Evolutionary conservation across 352 stramenopile species (phyloP).

Genomic region (Phytophthora cryptogea): DNA sequence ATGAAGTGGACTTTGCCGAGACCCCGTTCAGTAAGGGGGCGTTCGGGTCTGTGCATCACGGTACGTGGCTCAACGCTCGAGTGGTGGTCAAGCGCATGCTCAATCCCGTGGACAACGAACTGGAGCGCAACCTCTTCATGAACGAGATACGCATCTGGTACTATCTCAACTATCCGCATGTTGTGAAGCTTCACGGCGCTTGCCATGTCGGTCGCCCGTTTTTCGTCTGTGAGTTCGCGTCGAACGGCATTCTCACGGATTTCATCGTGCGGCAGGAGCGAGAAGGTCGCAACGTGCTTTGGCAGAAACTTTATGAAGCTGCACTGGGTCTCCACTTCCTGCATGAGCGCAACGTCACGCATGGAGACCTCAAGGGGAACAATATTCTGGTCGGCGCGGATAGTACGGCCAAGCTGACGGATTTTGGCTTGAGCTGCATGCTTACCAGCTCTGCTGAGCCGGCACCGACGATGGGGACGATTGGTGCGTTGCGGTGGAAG

Average conservation of each 20-base stretch:
- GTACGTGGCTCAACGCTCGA: slow-evolving; percentile 31
- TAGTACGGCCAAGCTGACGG: slow-evolving; percentile 30
- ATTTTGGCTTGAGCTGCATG: slow-evolving; percentile 37
- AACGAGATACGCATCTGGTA: slow-evolving; percentile 33
- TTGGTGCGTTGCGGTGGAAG: slow-evolving; percentile 29
- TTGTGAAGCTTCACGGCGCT: slow-evolving; percentile 33
- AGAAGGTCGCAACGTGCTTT: slow-evolving; percentile 12
- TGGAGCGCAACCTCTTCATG: slow-evolving; percentile 21
- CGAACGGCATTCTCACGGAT: slow-evolving; percentile 27
- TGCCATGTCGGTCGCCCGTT: slow-evolving; percentile 32
- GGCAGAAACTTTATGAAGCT: slow-evolving; percentile 30
- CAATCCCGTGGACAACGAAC: slow-evolving; percentile 16
- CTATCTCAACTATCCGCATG: slow-evolving; percentile 30
- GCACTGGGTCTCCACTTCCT: slow-evolving; percentile 32
- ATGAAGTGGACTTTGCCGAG: slow-evolving; percentile 30
- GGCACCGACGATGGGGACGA: not conserved
- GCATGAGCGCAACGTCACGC: slow-evolving; percentile 22
- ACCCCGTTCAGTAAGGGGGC: slow-evolving; percentile 33
- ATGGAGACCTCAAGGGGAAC: slow-evolving; percentile 33
- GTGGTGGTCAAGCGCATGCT: slow-evolving; percentile 42
- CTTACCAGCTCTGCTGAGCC: slow-evolving; percentile 6
- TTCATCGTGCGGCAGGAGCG: slow-evolving; percentile 17
- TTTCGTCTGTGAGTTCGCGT: slow-evolving; percentile 33
- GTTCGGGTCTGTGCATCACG: slow-evolving; percentile 34
- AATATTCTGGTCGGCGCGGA: slow-evolving; percentile 40